Base-by-base conservation (phyloP, 164 flowering plant genomes). In the Echeveria elegans region DNA sequence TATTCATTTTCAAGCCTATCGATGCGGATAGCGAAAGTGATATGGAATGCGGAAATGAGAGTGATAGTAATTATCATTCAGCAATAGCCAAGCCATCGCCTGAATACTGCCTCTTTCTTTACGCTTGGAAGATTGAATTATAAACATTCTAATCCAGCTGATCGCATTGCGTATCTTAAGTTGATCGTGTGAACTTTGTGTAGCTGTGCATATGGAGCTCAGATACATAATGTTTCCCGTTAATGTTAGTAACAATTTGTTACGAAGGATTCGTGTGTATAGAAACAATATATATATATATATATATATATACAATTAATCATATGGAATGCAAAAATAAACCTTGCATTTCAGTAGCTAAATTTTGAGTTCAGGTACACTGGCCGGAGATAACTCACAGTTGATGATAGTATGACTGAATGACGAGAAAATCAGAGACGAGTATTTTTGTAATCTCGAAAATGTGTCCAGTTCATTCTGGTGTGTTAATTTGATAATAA, bases 1-100 rank as follows among this genome's bases (percentile, higher is more conserved):
- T 82, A 76, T 86, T 86, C 60, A 77, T 84, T 0, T 82, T 86
- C 75, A 84, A 84, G 73, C 86, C 85, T 6, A 72, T 74, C 7
- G 40, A 73, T 2, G 28, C 67, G 0, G 81, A 80, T 14, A 2
- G 38, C 0, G 83, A 78, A 12, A 70, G 71, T 34, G 56, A 43
- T n/a, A 21, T 11, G 32, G 70, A 19, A 0, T 66, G 67, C 12
- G 69, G 73, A 16, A 74, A 68, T n/a, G 53, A 64, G 62, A 73
- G 74, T 24, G 64, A 30, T 4, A 71, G 72, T 60, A 73, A 48
- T 41, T 80, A 77, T 43, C 73, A 69, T 18, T 70, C 79, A 0
- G 63, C 77, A 0, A 72, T 66, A 31, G n/a, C 40, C 40, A 26
- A 63, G 6, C 0, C 69, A 15, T 38, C 77, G 16, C 68, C 71